phyloP scores from a whole-genome alignment of 164 flowering plant species.

The grape (Vitis vinifera) region ASM3070453v1 NC_081823.1:3326501-3327000 shows the following conservation, averaged over 20 bases:
- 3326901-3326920: slow-evolving; percentile 36
- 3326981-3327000: not conserved
- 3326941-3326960: slow-evolving; percentile 57
- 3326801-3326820: not conserved
- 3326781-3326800: not conserved
- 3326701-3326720: slow-evolving; percentile 85
- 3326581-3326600: not conserved
- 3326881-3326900: slow-evolving; percentile 58
- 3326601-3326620: not conserved
- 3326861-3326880: slow-evolving; percentile 3
- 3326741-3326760: not conserved
- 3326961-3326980: slow-evolving; percentile 1
- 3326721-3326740: slow-evolving; percentile 19
- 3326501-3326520: slow-evolving; percentile 68
- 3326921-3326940: slow-evolving; percentile 46
- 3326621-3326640: not conserved
- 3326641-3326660: not conserved
- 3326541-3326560: slow-evolving; percentile 38
- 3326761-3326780: not conserved
- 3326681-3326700: slow-evolving; percentile 59
- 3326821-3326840: slow-evolving; percentile 5
- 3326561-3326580: not conserved
- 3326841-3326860: slow-evolving; percentile 10
- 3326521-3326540: slow-evolving; percentile 39
- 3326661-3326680: slow-evolving; percentile 62